These are phyloP conservation scores for Arthrobotrys iridis DNA, from an alignment of 2,329 filamentous ascomycete genomes.

Conservation along the genomic window DNA sequence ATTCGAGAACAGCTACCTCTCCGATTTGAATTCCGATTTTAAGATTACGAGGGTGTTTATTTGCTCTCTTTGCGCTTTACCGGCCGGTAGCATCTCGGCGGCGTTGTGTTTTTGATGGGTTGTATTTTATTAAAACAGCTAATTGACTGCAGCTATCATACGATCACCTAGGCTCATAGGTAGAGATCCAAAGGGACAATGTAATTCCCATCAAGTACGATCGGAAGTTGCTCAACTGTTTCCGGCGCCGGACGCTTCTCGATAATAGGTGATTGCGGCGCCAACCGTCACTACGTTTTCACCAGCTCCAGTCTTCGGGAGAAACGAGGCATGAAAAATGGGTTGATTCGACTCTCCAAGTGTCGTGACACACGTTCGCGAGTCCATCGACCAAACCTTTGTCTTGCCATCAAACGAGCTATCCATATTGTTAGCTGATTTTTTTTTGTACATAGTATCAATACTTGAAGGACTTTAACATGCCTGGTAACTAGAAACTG, in stretches of 20 bases:
- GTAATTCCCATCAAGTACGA: not conserved
- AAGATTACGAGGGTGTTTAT: not conserved
- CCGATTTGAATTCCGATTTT: not conserved
- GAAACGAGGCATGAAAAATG: constrained; percentile 8
- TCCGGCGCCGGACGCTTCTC: constrained; percentile 42
- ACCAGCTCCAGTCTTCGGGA: constrained; percentile 17
- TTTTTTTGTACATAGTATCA: not conserved
- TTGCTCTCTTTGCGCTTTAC: not conserved
- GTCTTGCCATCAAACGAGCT: constrained; percentile 89
- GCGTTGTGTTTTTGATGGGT: not conserved
- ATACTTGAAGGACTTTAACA: constrained; percentile 56
- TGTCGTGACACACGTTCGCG: constrained; percentile 85
- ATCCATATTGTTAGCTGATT: constrained; percentile 41
- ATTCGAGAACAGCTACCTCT: not conserved
- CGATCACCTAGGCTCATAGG: not conserved
- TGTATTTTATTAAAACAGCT: not conserved
- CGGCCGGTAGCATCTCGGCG: not conserved
- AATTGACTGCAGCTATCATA: not conserved
- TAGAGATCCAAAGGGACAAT: not conserved
- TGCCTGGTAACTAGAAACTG: constrained; percentile 87
- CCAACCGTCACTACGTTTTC: constrained; percentile 47
- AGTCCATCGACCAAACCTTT: constrained; percentile 94
- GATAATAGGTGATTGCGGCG: constrained; percentile 35
- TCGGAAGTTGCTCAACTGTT: constrained; percentile 6
- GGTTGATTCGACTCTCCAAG: constrained; percentile 85